Percentiles rank a stretch among this genome's conserved stretches.
These are phyloP conservation scores for Coemansia sp. DNA, from an alignment of 192 early-diverging fungal species.

Conservation along the genomic window DNA sequence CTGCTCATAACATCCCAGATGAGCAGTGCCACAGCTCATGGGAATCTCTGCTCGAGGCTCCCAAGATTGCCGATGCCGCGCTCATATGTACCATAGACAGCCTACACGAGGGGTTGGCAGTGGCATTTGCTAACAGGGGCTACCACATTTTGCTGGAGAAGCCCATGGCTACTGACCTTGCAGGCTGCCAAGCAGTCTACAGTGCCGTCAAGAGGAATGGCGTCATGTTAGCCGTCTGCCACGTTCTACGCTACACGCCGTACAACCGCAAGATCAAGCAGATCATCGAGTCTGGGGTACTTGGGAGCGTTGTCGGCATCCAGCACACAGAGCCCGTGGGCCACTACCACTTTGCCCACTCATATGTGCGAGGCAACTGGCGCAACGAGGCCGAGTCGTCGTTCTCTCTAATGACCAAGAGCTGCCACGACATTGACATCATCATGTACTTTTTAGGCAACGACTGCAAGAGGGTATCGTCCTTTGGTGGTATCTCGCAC, in stretches of 20 bases:
- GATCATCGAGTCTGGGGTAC: constrained; percentile 56
- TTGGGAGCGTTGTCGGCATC: constrained; percentile 67
- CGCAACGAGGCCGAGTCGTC: constrained; percentile 57
- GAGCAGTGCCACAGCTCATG: constrained; percentile 15
- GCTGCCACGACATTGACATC: constrained; percentile 62
- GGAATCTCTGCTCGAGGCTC: constrained; percentile 32
- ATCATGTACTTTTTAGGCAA: constrained; percentile 49
- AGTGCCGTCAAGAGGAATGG: constrained; percentile 45
- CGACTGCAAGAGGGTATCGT: constrained; percentile 48
- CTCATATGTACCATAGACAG: constrained; percentile 59
- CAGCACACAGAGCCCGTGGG: constrained; percentile 70
- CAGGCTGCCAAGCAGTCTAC: constrained; percentile 59
- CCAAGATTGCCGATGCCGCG: constrained; percentile 57
- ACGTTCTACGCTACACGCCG: constrained; percentile 64
- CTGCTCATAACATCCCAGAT: not conserved
- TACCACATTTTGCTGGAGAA: constrained; percentile 73
- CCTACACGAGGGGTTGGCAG: constrained; percentile 55
- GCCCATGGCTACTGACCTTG: constrained; percentile 61
- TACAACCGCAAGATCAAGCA: constrained; percentile 62
- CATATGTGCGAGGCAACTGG: constrained; percentile 70
- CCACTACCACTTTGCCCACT: constrained; percentile 70
- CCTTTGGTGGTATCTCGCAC: constrained; percentile 64
- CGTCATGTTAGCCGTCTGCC: constrained; percentile 57
- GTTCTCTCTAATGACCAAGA: constrained; percentile 68
- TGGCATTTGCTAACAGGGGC: constrained; percentile 56